Conservation (phyloP, 805 yeast species). For the Candida multigemmis region DNA sequence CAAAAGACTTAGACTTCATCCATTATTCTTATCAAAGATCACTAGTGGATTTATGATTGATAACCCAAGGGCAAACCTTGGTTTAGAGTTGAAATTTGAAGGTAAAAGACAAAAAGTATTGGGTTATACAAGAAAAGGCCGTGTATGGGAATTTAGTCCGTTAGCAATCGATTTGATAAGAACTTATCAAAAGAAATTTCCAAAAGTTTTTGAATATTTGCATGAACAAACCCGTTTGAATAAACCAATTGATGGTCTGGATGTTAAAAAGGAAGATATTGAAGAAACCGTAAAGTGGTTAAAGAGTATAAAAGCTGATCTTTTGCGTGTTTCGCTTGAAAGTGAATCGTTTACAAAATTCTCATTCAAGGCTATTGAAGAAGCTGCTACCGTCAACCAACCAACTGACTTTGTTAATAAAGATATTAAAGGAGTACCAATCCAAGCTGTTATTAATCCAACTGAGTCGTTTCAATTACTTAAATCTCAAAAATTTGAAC, state of each 20-base stretch:
- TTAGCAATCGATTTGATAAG: constrained; percentile 59
- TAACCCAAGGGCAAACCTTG: constrained; percentile 56
- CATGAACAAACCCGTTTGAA: constrained; percentile 17
- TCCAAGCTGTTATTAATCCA: constrained; percentile 74
- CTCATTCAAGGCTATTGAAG: constrained; percentile 62
- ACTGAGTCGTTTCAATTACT: constrained; percentile 61
- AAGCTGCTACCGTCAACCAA: constrained; percentile 34
- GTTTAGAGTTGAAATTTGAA: constrained; percentile 79
- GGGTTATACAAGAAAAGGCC: constrained; percentile 65
- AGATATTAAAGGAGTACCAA: constrained; percentile 74
- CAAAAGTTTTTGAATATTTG: constrained; percentile 44
- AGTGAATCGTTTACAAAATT: constrained; percentile 68
- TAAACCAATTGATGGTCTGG: constrained; percentile 10
- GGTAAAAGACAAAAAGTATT: constrained; percentile 71
- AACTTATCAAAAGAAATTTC: constrained; percentile 55
- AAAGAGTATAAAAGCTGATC: constrained; percentile 35
- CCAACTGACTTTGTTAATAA: constrained; percentile 35
- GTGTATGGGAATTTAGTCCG: constrained; percentile 72
- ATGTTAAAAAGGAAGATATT: constrained; percentile 35
- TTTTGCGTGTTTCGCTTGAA: constrained; percentile 62
- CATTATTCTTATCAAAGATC: constrained; percentile 64
- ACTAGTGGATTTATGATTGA: constrained; percentile 65
- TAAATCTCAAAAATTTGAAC: constrained; percentile 63
- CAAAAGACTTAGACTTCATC: constrained; percentile 44
- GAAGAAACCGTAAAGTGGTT: constrained; percentile 39